Conservation (phyloP, 208 protist genomes). For the Giardia duodenalis region DNA sequence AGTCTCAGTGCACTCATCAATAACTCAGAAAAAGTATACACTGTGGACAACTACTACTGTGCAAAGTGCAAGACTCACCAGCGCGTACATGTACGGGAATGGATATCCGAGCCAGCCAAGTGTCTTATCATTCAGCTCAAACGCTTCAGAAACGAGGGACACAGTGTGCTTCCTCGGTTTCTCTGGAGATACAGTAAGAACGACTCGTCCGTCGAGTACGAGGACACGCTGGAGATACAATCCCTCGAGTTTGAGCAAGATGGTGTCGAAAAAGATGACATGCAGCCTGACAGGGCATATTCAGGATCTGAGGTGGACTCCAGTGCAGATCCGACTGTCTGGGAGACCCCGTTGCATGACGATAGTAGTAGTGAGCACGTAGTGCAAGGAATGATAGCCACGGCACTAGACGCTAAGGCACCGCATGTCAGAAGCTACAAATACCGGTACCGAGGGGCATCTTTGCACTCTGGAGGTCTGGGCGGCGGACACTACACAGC, state of each 20-base stretch:
- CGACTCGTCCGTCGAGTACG: not conserved
- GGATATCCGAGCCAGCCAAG: not conserved
- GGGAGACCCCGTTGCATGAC: too few relatives aligned
- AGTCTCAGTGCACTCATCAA: too few relatives aligned
- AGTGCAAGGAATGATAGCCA: too few relatives aligned
- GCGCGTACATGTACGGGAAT: not conserved
- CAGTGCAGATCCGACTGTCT: too few relatives aligned
- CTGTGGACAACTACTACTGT: not conserved
- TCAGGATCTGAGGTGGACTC: too few relatives aligned
- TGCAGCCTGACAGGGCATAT: too few relatives aligned
- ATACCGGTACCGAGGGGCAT: not conserved
- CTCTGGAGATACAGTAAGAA: not conserved
- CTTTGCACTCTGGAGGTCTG: not conserved
- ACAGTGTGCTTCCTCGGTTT: too few relatives aligned
- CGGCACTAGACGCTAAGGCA: too few relatives aligned
- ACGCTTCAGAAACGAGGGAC: not conserved
- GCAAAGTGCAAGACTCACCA: not conserved
- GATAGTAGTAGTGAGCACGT: too few relatives aligned
- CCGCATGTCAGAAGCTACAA: not conserved
- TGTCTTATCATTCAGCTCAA: not conserved
- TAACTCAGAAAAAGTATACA: not conserved
- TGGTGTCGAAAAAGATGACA: too few relatives aligned
- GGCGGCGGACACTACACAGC: not conserved
- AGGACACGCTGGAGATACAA: too few relatives aligned
- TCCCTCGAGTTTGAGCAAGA: too few relatives aligned